Evolutionary conservation across 129 eudicot species (phyloP).

Genomic region (Escallonia rubra): DNA sequence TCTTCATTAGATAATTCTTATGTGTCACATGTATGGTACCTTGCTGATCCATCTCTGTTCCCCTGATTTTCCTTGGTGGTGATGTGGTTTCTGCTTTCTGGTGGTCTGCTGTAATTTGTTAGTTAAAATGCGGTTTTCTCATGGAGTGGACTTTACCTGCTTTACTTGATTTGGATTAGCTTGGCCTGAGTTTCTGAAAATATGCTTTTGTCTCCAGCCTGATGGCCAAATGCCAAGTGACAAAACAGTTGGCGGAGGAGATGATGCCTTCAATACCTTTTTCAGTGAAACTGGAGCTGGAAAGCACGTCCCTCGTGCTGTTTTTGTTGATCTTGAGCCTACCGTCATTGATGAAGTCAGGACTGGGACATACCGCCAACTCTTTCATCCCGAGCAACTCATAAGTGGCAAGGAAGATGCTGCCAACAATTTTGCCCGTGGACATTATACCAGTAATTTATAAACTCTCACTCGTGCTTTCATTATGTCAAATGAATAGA

Average conservation of each 20-base stretch:
- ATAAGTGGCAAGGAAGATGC: conserved; percentile 49
- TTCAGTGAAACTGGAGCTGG: conserved; percentile 48
- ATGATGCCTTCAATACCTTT: conserved; percentile 49
- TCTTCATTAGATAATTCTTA: not conserved
- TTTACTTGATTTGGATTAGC: not conserved
- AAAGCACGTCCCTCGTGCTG: conserved; percentile 45
- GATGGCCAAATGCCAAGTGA: conserved; percentile 51
- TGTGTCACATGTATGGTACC: not conserved
- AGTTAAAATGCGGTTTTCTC: not conserved
- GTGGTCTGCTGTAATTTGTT: not conserved
- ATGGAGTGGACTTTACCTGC: too few species aligned
- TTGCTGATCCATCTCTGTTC: not conserved
- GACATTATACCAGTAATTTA: conserved; percentile 38
- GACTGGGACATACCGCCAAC: conserved; percentile 40
- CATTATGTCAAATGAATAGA: not conserved
- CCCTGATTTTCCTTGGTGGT: not conserved
- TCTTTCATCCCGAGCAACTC: conserved; percentile 45
- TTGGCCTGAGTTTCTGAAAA: not conserved
- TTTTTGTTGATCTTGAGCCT: conserved; percentile 47
- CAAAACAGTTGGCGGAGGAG: conserved; percentile 45
- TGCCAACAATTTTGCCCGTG: conserved; percentile 50
- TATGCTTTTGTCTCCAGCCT: conserved; percentile 17
- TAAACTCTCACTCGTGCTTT: not conserved
- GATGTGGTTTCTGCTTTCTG: not conserved
- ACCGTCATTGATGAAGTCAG: conserved; percentile 49